Percentiles rank a stretch among this genome's conserved stretches.
Evolutionary conservation across 352 stramenopile species (phyloP).

Genomic region (Phytophthora sp.): DNA sequence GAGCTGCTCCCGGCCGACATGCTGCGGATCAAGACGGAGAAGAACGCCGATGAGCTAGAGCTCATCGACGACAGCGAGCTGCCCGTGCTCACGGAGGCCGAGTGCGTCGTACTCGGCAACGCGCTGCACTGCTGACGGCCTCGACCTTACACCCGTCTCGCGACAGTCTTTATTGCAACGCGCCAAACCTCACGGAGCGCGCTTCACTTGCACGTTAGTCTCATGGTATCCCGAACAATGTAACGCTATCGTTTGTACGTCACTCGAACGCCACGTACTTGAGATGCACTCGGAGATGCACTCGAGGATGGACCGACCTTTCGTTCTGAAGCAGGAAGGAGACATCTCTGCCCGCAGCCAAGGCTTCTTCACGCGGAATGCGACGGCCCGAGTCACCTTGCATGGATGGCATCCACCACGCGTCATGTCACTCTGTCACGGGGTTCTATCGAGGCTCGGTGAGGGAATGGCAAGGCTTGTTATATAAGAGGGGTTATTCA

Average conservation of each 20-base stretch:
- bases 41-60: slow-evolving; percentile 2
- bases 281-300: no score
- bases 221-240: slow-evolving; percentile 5
- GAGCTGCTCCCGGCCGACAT: slow-evolving; percentile 10
- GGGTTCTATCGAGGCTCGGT: not conserved
- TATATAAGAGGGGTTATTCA: slow-evolving; percentile 29
- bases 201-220: not conserved
- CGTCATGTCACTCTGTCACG: slow-evolving; percentile 3
- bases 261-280: not conserved
- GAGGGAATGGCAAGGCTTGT: slow-evolving; percentile 5
- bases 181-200: not conserved
- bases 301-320: slow-evolving; percentile 1
- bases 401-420: slow-evolving; percentile 15
- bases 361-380: not conserved
- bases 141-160: no score
- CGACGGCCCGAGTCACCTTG: not conserved
- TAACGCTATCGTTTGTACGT: slow-evolving; percentile 14
- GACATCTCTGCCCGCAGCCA: not conserved
- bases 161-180: not conserved
- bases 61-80: not conserved
- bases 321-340: slow-evolving; percentile 7
- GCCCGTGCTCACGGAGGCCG: slow-evolving; percentile 27
- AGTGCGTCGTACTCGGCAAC: slow-evolving; percentile 35
- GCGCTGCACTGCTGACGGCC: slow-evolving; percentile 18
- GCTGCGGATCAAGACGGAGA: slow-evolving; percentile 5